Evolutionary conservation across 768 basidiomycete genomes (phyloP), one percentile per base, ranked within the genome.

Genomic region (Boletus sensibilis): DNA sequence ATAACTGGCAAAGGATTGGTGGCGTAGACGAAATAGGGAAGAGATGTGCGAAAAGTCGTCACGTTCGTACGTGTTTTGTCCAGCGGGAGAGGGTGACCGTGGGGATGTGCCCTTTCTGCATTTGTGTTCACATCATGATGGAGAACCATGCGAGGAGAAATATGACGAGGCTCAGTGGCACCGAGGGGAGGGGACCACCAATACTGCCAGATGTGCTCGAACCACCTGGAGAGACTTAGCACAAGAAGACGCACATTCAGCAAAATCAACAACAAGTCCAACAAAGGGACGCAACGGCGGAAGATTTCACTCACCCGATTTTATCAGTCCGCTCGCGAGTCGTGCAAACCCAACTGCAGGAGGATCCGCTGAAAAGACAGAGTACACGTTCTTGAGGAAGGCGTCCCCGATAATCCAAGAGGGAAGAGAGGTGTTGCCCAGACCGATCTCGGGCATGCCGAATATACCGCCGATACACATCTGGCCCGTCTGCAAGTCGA

Each of bases 391-490:
- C 62, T 64, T 67, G 44, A 90, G 74, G 72, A 90, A 89, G 4
- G 82, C 82, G 60, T 83, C 88, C 25, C 90, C 89, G n/a, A 91
- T 70, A 37, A 86, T 78, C 83, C 84, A 86, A 27, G 29, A 25
- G 10, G 48, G 38, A 40, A 5, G 1, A 59, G 60, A 2, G 82
- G 82, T 74, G 29, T 74, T 77, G 7, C 21, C 4, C 11, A 5
- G 1, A 18, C 18, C 1, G 5, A 13, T 3, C 5, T 23, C 14
- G 13, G 35, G 12, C 12, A 89, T 70, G 59, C 88, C 87, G 55
- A 89, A 87, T 56, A 91, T 83, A 3, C 79, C 84, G n/a, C 88
- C 87, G 1, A 85, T 59, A 60, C 88, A 88, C 60, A 64, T 54
- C 11, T 49, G 44, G 18, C n/a, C 16, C 25, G 68, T 16, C 14